These are phyloP conservation scores for Fomitopsis schrenkii DNA, from an alignment of 1,284 basidiomycete species.

Conservation along the genomic window DNA sequence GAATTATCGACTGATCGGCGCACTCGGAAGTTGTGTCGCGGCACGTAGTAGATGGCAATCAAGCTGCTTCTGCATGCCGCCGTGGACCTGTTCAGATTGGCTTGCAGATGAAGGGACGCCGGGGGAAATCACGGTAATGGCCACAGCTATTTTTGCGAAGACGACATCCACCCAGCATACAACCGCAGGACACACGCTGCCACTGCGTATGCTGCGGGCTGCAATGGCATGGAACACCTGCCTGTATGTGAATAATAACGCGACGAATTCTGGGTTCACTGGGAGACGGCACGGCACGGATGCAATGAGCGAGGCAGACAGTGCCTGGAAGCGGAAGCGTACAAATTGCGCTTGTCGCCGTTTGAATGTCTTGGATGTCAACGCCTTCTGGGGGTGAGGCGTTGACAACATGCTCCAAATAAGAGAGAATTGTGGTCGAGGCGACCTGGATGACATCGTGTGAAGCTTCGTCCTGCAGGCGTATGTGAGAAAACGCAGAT, in stretches of 20 bases:
- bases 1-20: slow-evolving; percentile 6
- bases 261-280: slow-evolving; percentile 18
- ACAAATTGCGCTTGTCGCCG: slow-evolving; percentile 8
- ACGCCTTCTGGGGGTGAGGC: not conserved
- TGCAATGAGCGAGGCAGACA: not conserved
- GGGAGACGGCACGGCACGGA: not conserved
- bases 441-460: slow-evolving; percentile 32
- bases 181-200: slow-evolving; percentile 27
- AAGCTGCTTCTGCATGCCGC: slow-evolving; percentile 35
- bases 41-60: slow-evolving; percentile 50
- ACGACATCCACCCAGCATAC: slow-evolving; percentile 63
- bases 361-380: not conserved
- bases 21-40: slow-evolving; percentile 64
- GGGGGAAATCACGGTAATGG: slow-evolving; percentile 32
- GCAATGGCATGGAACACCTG: slow-evolving; percentile 42
- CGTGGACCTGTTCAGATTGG: slow-evolving; percentile 12
- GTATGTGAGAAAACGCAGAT: not conserved
- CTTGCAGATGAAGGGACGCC: slow-evolving; percentile 18
- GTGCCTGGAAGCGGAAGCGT: slow-evolving; percentile 1
- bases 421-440: slow-evolving; percentile 31
- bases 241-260: slow-evolving; percentile 47
- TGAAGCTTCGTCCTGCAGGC: slow-evolving; percentile 29
- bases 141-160: slow-evolving; percentile 48
- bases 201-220: slow-evolving; percentile 21
- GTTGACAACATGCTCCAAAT: slow-evolving; percentile 26